A percentile compares a stretch with the other conserved stretches of the same genome.
These are phyloP conservation scores for Xylaria cubensis DNA, from an alignment of 495 filamentous ascomycete genomes.

Conservation along the genomic window DNA sequence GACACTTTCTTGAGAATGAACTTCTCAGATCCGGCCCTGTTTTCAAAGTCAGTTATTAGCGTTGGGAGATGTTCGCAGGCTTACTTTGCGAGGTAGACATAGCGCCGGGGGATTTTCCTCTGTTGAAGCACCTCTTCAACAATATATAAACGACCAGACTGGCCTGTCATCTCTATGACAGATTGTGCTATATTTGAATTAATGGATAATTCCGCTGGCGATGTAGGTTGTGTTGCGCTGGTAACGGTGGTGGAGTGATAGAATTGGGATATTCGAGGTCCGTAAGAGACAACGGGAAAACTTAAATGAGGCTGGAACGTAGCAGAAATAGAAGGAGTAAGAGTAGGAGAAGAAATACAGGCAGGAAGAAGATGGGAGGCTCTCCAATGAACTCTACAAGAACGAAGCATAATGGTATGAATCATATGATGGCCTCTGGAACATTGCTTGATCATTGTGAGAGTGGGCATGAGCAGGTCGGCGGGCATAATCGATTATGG, in stretches of 20 bases:
- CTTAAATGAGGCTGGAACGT: conserved; percentile 11
- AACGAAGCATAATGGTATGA: conserved; percentile 16
- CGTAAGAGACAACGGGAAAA: conserved; percentile 8
- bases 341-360: background rate
- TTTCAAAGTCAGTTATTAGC: conserved; percentile 8
- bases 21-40: conserved; percentile 34
- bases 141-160: conserved; percentile 18
- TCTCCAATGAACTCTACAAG: conserved; percentile 12
- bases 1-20: conserved; percentile 44
- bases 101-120: conserved; percentile 12
- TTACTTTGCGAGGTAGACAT: conserved; percentile 24
- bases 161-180: conserved; percentile 14
- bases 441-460: background rate
- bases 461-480: no score
- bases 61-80: conserved; percentile 12
- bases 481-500: no score
- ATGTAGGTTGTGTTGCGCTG: conserved; percentile 9
- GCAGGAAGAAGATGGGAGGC: conserved; percentile 1
- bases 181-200: conserved; percentile 14
- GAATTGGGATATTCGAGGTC: conserved; percentile 7
- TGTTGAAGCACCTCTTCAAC: conserved; percentile 22
- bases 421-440: conserved; percentile 2
- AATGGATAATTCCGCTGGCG: background rate
- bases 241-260: conserved; percentile 7
- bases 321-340: conserved; percentile 1